Evolutionary conservation across 768 basidiomycete species (phyloP).

Genomic region (Rhizopogon vesiculosus): DNA sequence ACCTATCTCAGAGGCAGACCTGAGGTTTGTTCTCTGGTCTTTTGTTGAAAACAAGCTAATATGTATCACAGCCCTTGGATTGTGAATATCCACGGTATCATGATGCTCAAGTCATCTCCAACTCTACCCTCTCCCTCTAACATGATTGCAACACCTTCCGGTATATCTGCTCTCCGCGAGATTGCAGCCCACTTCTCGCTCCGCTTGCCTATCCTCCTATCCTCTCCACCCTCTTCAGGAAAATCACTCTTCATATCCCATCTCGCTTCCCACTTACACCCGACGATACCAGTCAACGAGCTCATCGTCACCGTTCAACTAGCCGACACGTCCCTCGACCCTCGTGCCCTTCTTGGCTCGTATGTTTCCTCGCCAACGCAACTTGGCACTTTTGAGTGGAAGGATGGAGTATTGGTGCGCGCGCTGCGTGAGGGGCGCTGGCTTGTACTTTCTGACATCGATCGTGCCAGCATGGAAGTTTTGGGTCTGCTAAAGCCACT

Average conservation of each 20-base stretch:
- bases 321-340: constrained; percentile 93
- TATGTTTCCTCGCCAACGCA: constrained; percentile 82
- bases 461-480: constrained; percentile 85
- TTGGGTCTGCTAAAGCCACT: constrained; percentile 84
- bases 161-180: constrained; percentile 50
- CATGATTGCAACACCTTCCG: constrained; percentile 62
- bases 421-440: constrained; percentile 89
- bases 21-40: constrained; percentile 43
- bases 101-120: constrained; percentile 50
- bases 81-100: constrained; percentile 60
- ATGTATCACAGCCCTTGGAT: constrained; percentile 44
- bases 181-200: constrained; percentile 64
- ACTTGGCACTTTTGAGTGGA: constrained; percentile 93
- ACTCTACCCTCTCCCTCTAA: constrained; percentile 21
- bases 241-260: constrained; percentile 79
- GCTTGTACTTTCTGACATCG: constrained; percentile 91
- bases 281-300: constrained; percentile 40
- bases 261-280: constrained; percentile 63
- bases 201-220: constrained; percentile 74
- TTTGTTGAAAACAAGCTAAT: neutral
- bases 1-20: constrained; percentile 39
- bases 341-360: constrained; percentile 88
- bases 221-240: constrained; percentile 84
- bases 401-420: constrained; percentile 87
- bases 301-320: constrained; percentile 85